Evolutionary conservation across 192 early-diverging fungal species (phyloP), one percentile per base, ranked within the genome.

Genomic region (Phycomyces nitens): DNA sequence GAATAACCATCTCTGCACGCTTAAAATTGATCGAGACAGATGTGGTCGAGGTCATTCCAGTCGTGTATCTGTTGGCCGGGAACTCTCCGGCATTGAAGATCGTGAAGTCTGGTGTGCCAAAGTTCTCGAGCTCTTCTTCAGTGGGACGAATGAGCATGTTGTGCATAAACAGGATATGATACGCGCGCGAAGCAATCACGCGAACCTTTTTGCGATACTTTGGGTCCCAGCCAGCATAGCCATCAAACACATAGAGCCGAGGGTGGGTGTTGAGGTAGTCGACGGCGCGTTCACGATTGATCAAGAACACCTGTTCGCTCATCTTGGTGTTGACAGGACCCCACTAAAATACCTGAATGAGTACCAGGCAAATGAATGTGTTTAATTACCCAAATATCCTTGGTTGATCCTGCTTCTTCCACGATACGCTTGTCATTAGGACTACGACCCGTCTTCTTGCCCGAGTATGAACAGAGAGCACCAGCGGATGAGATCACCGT

Each of bases 111-210:
- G 94, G 94, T 73, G 90, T 85, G 64, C 95, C 95, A 77, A 91
- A 97, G 77, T 77, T 82, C 53, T 81, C 88, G 14, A 95, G 87
- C 82, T 97, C 95, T 62, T 92, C 84, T 7, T 73, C 75, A 9
- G 92, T 92, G 23, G 95, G 93, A 56, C 95, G 90, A 75, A 97
- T 95, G 62, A 97, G 83, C 93, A 97, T 97, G 85, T 97, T 95
- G 83, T 83, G 80, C 95, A 97, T 97, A 77, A 97, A 97, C 69
- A 97, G 79, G 24, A 87, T 83, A 74, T 97, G 93, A 82, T 97
- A 95, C 42, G 95, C 93, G 58, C 93, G 88, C 29, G 93, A 87
- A 68, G 91, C 92, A 65, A 97, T 87, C 27, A 94, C 84, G 56
- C 95, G 92, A 52, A 97, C 89, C 85, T 97, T 97, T 78, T 94